These are phyloP conservation scores for Vanrija humicola DNA, from an alignment of 1,284 basidiomycete species.

Conservation along the genomic window DNA sequence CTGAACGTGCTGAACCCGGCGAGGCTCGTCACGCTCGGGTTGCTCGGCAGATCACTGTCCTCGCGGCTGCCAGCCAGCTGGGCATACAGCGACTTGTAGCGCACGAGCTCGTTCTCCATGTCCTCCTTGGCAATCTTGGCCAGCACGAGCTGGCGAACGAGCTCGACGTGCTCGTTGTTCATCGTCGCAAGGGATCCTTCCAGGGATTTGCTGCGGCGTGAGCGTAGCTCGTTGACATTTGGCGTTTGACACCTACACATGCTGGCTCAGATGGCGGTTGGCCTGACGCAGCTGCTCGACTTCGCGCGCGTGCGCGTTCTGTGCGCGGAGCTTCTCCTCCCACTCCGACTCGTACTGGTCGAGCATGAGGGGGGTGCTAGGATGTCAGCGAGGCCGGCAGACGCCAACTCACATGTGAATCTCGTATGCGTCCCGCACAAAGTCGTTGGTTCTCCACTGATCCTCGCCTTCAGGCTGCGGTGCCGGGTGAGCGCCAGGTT, in stretches of 20 bases:
- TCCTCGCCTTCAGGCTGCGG: slow-evolving; percentile 20
- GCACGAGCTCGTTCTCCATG: slow-evolving; percentile 80
- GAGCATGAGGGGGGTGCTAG: slow-evolving; percentile 77
- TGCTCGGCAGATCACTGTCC: slow-evolving; percentile 7
- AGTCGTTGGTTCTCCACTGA: slow-evolving; percentile 68
- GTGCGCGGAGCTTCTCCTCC: slow-evolving; percentile 62
- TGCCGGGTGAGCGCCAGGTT: too few species aligned
- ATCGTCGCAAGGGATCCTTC: slow-evolving; percentile 72
- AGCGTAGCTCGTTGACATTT: slow-evolving; percentile 1
- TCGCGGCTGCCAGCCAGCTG: slow-evolving; percentile 1
- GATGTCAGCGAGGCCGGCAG: slow-evolving; percentile 1
- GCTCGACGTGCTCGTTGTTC: slow-evolving; percentile 49
- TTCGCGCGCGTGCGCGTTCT: slow-evolving; percentile 73
- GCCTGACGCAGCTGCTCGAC: slow-evolving; percentile 72
- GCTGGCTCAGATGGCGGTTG: slow-evolving; percentile 69
- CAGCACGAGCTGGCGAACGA: slow-evolving; percentile 82
- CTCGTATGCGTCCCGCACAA: slow-evolving; percentile 77
- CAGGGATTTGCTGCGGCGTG: slow-evolving; percentile 63
- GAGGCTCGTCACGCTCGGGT: background rate
- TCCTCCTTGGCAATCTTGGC: slow-evolving; percentile 81
- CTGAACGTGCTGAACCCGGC: background rate
- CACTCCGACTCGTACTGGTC: slow-evolving; percentile 85
- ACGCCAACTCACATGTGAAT: slow-evolving; percentile 58
- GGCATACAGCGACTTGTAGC: slow-evolving; percentile 81
- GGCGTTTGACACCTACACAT: slow-evolving; percentile 61